Conservation (phyloP, 176 grass and related monocot species). For the Rhipidocladum racemiflorum region DNA sequence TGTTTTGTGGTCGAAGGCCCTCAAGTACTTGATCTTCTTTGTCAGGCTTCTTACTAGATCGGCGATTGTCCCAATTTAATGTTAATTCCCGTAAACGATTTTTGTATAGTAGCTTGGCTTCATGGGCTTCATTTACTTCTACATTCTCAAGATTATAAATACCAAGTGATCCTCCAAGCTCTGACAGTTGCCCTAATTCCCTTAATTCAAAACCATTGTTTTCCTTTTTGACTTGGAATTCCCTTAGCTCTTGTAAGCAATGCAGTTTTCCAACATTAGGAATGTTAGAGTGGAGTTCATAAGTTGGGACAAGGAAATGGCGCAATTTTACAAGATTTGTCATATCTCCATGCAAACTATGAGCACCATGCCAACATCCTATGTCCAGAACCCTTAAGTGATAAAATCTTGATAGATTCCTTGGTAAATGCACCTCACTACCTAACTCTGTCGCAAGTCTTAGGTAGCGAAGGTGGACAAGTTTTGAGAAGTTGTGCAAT, state of each 20-base stretch:
- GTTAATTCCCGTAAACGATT: background rate
- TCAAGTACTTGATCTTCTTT: background rate
- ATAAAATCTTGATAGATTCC: background rate
- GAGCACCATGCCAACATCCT: rapidly evolving
- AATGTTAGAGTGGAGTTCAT: background rate
- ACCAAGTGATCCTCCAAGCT: background rate
- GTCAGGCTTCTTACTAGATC: rapidly evolving
- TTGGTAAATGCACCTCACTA: background rate
- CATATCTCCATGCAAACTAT: no score
- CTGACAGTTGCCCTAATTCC: background rate
- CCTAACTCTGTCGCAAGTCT: background rate
- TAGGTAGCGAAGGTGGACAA: constrained; percentile 28
- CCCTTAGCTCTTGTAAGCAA: background rate
- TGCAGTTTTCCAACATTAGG: background rate
- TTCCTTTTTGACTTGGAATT: background rate
- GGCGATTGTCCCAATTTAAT: background rate
- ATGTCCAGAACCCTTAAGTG: background rate
- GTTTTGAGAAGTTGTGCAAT: background rate
- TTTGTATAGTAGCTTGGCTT: background rate
- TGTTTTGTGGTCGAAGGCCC: background rate
- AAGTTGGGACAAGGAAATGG: background rate
- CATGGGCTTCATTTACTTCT: background rate
- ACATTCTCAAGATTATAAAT: background rate
- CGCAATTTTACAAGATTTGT: background rate
- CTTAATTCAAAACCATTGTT: background rate